Evolutionary conservation across 495 filamentous ascomycete species (phyloP), one percentile per base, ranked within the genome.

Genomic region (Hypoxylon lienhwacheense): DNA sequence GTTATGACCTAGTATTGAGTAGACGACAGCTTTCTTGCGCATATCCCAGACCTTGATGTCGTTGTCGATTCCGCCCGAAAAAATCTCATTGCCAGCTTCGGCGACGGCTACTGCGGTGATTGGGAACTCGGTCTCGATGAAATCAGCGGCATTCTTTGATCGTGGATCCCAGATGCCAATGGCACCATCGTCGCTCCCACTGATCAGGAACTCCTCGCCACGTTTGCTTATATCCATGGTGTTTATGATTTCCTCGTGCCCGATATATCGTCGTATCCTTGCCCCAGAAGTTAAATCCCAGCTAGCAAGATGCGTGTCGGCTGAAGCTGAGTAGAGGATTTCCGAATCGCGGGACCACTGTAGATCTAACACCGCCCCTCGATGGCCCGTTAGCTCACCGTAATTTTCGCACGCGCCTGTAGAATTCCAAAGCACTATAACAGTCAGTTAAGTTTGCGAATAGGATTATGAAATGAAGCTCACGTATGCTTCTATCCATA

Each of bases 21-120:
- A 96, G 6, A 87, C 82, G 1, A 96, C 81, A 0, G 83, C 82
- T 66, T 91, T 89, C 73, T 96, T 97, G 56, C 95, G 84, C 51
- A 97, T 70, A 72, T 99, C 95, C 90, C 92, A 99, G 5, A 93
- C 89, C 65, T 95, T 91, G 66, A 99, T 95, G 49, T 95, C 90
- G 59, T 97, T 96, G 68, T 97, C 93, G 47, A 99, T 97, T 7
- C 91, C 88, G 26, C 93, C 93, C 12, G 87, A 91, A 68, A 91
- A 99, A 5, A 99, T 80, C 71, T 99, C 95, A 66, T 93, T 96
- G 11, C 92, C 93, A 12, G 90, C 89, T 71, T 96, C 91, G 3
- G 91, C 86, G 5, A 97, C 70, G 3, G 92, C 90, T 0, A 97
- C 85, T 0, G 91, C 88, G 0, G 92, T 97, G 57, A 99, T 85